Percentiles rank a stretch among this genome's conserved stretches.
These are phyloP conservation scores for Mediolabrus comicus DNA, from an alignment of 108 stramenopile genomes.

Conservation along the genomic window DNA sequence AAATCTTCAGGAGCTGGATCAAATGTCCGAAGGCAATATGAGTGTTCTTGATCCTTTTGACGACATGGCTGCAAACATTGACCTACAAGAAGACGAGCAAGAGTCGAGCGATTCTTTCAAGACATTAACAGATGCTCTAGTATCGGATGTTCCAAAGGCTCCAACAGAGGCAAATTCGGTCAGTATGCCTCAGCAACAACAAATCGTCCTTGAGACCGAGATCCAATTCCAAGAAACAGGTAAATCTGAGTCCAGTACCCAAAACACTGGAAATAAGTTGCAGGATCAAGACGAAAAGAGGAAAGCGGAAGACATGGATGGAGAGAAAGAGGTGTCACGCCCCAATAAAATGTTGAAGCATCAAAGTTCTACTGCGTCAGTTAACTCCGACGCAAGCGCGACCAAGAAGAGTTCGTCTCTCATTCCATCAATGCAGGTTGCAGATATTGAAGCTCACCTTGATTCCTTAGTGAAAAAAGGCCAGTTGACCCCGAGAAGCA, in stretches of 20 bases:
- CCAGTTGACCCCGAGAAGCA: conserved; percentile 66
- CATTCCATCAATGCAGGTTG: conserved; percentile 58
- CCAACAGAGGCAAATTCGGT: not conserved
- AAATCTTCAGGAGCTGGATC: conserved; percentile 2
- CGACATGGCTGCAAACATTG: not conserved
- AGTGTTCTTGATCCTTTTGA: not conserved
- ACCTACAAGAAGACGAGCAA: not conserved
- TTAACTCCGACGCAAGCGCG: not conserved
- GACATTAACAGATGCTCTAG: not conserved
- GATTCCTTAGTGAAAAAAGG: conserved; percentile 65
- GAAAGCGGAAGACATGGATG: conserved; percentile 17
- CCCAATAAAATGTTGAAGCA: conserved; percentile 9
- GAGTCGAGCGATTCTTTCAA: not conserved
- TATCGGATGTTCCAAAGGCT: not conserved
- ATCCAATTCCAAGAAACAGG: conserved; percentile 27
- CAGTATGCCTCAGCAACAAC: conserved; percentile 42
- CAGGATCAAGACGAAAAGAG: conserved; percentile 11
- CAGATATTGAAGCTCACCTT: conserved; percentile 75
- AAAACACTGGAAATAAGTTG: conserved; percentile 1
- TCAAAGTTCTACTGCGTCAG: conserved; percentile 4
- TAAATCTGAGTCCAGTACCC: not conserved
- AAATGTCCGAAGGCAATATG: not conserved
- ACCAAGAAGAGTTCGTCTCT: conserved; percentile 41
- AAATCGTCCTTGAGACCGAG: conserved; percentile 55
- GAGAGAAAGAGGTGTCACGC: conserved; percentile 5